Conservation (phyloP, 2,329 filamentous ascomycete genomes). For the Nigrospora sphaerica region DNA sequence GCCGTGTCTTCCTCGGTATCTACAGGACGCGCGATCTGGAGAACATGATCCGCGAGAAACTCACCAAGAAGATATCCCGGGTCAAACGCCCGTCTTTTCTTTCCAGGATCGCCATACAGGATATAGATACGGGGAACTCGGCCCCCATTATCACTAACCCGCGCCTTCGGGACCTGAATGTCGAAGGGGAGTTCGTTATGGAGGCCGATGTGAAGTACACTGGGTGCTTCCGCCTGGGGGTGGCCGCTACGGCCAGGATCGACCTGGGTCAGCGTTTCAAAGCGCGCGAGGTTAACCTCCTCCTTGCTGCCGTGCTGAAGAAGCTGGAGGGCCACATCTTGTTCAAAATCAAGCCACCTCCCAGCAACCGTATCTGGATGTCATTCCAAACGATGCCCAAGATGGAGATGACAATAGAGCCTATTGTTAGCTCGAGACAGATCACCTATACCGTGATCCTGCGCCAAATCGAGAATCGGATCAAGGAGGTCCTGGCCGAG, state of each 20-base stretch:
- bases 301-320: slow-evolving; percentile 79
- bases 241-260: slow-evolving; percentile 87
- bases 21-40: slow-evolving; percentile 82
- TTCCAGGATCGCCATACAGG: slow-evolving; percentile 72
- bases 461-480: slow-evolving; percentile 87
- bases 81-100: slow-evolving; percentile 90
- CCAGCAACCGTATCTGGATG: slow-evolving; percentile 94
- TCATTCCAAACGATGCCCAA: slow-evolving; percentile 91
- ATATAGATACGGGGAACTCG: slow-evolving; percentile 78
- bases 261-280: slow-evolving; percentile 88
- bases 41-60: slow-evolving; percentile 71
- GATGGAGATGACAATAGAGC: slow-evolving; percentile 89
- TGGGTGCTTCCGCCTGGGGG: slow-evolving; percentile 82
- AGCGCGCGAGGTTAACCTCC: slow-evolving; percentile 78
- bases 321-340: slow-evolving; percentile 79
- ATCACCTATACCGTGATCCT: slow-evolving; percentile 93
- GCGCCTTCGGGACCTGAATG: slow-evolving; percentile 77
- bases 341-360: slow-evolving; percentile 86
- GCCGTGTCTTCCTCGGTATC: slow-evolving; percentile 78
- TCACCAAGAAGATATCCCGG: slow-evolving; percentile 91
- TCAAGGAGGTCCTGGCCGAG: slow-evolving; percentile 89
- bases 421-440: slow-evolving; percentile 88
- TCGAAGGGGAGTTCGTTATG: slow-evolving; percentile 82
- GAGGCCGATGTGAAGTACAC: slow-evolving; percentile 86
- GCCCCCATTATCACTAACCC: slow-evolving; percentile 87